Evolutionary conservation across 441 rosid genomes (phyloP).

Genomic region (Adansonia madagascariensis): DNA sequence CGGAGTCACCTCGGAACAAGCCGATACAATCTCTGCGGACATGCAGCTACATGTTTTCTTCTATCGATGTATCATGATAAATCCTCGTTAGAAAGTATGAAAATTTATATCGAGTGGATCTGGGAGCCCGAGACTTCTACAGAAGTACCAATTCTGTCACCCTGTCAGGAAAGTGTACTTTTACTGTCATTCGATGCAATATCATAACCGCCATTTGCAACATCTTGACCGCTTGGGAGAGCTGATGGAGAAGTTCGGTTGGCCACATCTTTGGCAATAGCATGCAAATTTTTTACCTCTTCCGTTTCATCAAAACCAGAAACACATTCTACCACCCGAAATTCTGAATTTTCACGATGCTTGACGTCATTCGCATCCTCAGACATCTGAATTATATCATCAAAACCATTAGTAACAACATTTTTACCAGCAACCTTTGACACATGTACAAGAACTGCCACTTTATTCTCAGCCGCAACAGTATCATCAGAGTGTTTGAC

Average conservation of each 20-base stretch:
- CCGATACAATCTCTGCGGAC: background rate
- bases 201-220: constrained; percentile 15
- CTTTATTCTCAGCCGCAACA: background rate
- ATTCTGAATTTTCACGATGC: constrained; percentile 12
- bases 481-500: constrained; percentile 23
- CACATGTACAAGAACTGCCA: constrained; percentile 23
- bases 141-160: constrained; percentile 26
- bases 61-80: constrained; percentile 17
- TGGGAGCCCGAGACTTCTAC: background rate
- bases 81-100: background rate
- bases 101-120: background rate
- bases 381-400: background rate
- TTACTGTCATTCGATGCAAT: constrained; percentile 26
- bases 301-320: constrained; percentile 18
- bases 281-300: constrained; percentile 8
- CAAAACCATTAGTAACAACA: constrained; percentile 7
- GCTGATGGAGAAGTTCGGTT: constrained; percentile 27
- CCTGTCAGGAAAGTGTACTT: background rate
- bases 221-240: constrained; percentile 15
- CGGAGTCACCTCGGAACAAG: constrained; percentile 21
- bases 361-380: constrained; percentile 21
- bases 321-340: constrained; percentile 1
- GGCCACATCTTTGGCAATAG: constrained; percentile 8
- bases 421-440: constrained; percentile 13
- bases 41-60: constrained; percentile 16